Base-by-base conservation (phyloP, 2,329 filamentous ascomycete genomes). In the Colletotrichum chlorophyti region DNA sequence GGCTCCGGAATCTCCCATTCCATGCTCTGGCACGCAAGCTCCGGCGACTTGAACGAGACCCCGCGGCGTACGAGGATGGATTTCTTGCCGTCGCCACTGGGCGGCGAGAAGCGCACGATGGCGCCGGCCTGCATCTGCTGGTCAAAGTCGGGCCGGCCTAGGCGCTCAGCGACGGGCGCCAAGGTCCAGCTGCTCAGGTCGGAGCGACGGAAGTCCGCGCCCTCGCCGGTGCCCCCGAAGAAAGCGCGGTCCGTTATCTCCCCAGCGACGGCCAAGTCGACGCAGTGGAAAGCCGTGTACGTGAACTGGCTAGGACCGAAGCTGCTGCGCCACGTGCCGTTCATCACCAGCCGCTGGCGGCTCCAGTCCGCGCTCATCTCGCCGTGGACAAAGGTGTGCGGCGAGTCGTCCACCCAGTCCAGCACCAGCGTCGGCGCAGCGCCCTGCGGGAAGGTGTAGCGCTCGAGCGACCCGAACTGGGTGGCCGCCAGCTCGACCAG, bases 301-400 rank as follows among this genome's bases (percentile, higher is more conserved):
- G 12, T 10, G 9, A 54, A 49, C 1, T 15, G 34, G 8, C 34
- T 19, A 11, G 51, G 51, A 3, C 51, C 43, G 5, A 54, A 49
- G 15, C 42, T 54, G 34, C 51, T 54, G 1, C 51, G 27, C 23
- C n/a, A 41, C 11, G 51, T 41, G 14, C 43, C 51, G 4, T 54
- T 54, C 51, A 54, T 48, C 0, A 15, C 6, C 4, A 49, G 4
- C 9, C 21, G 43, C 11, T 49, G 43, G 4, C 15, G 1, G 11
- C 11, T 29, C 27, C 42, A 54, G 23, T 54, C 43, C 3, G 43
- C 51, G 12, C 12, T 19, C 51, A 54, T 54, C n/a, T 41, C 42
- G 9, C 34, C 21, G 3, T 54, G 6, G 2, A 12, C 19, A 21
- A 54, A 54, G 0, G 27, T 26, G 5, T 54, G 42, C 15, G 31